phyloP scores from a whole-genome alignment of 2,329 filamentous ascomycete species.

The Fusarium zealandicum region DNA sequence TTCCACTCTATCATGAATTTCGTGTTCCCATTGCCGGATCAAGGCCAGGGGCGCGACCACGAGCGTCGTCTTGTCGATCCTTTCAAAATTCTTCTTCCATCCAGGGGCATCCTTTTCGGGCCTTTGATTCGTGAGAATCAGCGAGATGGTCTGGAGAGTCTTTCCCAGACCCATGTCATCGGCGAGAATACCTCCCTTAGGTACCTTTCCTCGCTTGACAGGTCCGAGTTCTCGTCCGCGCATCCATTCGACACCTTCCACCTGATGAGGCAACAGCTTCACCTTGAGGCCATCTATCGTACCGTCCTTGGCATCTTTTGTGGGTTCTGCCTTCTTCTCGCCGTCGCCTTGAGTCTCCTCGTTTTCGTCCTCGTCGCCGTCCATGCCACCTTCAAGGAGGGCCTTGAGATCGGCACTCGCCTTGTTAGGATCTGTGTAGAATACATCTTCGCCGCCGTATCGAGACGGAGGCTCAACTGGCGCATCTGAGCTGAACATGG shows the following conservation, averaged over 20 bases:
- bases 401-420: constrained; percentile 81
- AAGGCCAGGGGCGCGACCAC: constrained; percentile 92
- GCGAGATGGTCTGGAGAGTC: constrained; percentile 89
- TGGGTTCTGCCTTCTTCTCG: constrained; percentile 33
- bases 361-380: constrained; percentile 67
- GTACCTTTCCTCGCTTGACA: constrained; percentile 80
- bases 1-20: constrained; percentile 84
- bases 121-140: constrained; percentile 84
- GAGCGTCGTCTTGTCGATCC: constrained; percentile 79
- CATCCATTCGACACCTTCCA: constrained; percentile 96
- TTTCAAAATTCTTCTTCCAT: constrained; percentile 73
- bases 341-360: constrained; percentile 39
- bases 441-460: constrained; percentile 54
- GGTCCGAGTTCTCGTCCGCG: constrained; percentile 86
- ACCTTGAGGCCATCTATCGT: constrained; percentile 81
- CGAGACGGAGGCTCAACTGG: constrained; percentile 13
- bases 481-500: constrained; percentile 56
- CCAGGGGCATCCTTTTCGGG: constrained; percentile 63
- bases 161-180: constrained; percentile 98
- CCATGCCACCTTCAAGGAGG: constrained; percentile 80
- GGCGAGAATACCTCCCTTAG: constrained; percentile 92
- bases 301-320: constrained; percentile 54
- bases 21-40: constrained; percentile 96
- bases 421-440: constrained; percentile 75
- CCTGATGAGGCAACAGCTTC: constrained; percentile 89